Evolutionary conservation across 2,329 filamentous ascomycete species (phyloP).

Genomic region (Neocatenulostroma microsporum): DNA sequence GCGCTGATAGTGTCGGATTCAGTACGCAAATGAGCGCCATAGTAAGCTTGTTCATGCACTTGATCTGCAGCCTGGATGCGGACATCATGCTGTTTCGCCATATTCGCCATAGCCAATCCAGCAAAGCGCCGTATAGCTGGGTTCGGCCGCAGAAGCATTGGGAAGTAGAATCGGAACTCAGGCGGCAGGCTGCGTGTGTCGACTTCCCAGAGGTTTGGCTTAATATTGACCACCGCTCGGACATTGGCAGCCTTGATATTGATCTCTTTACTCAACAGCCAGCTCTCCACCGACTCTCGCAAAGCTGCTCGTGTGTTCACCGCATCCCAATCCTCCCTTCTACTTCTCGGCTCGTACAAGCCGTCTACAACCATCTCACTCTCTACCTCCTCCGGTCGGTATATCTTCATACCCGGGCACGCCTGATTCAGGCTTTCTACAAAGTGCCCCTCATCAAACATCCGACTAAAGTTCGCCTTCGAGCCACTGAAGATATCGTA

Average conservation of each 20-base stretch:
- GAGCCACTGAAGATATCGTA: constrained; percentile 19
- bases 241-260: too few relatives aligned
- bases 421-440: constrained; percentile 13
- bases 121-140: constrained; percentile 24
- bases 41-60: constrained; percentile 28
- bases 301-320: too few relatives aligned
- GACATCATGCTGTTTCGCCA: too few relatives aligned
- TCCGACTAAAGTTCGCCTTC: constrained; percentile 15
- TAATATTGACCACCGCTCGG: too few relatives aligned
- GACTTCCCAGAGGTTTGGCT: too few relatives aligned
- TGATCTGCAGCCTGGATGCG: too few relatives aligned
- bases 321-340: constrained; percentile 20
- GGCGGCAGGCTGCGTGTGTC: too few relatives aligned
- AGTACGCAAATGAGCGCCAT: constrained; percentile 34
- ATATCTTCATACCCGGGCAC: constrained; percentile 23
- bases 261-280: too few relatives aligned
- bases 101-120: too few relatives aligned
- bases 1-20: constrained; percentile 29
- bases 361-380: constrained; percentile 12
- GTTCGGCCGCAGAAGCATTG: too few relatives aligned
- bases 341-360: constrained; percentile 16
- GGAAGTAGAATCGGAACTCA: too few relatives aligned
- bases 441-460: constrained; percentile 26
- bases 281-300: too few relatives aligned
- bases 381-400: constrained; percentile 13